Evolutionary conservation across 305 asterid genomes (phyloP).

Genomic region (Solanum aculeatissimum): DNA sequence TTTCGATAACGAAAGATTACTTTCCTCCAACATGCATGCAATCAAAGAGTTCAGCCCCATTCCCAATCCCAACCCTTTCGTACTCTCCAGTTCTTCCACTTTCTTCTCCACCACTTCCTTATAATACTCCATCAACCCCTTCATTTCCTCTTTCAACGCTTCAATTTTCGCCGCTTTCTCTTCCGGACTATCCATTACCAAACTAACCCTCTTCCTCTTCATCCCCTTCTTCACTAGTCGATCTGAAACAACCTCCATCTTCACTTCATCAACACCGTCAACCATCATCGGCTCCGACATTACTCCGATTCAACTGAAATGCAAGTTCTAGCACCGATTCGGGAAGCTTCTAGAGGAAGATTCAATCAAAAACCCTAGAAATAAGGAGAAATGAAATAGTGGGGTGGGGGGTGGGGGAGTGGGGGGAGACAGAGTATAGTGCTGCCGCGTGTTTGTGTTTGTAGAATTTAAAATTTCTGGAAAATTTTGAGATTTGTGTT

Average conservation of each 20-base stretch:
- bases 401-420: not conserved
- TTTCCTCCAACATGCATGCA: conserved; percentile 79
- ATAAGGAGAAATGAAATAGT: not conserved
- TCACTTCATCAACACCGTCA: conserved; percentile 14
- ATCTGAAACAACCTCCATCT: not conserved
- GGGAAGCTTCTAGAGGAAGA: not conserved
- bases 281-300: conserved; percentile 30
- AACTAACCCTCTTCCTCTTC: conserved; percentile 41
- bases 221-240: not conserved
- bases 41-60: conserved; percentile 31
- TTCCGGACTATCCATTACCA: conserved; percentile 11
- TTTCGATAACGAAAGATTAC: conserved; percentile 58
- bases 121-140: conserved; percentile 31
- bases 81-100: conserved; percentile 15
- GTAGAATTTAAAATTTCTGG: not conserved
- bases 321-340: not conserved
- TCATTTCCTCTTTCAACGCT: conserved; percentile 30
- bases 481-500: not conserved
- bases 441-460: not conserved
- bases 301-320: not conserved
- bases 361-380: not conserved
- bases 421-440: no score
- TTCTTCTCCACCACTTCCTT: conserved; percentile 19
- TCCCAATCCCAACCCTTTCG: not conserved
- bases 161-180: conserved; percentile 31